Base-by-base conservation (phyloP, 1,284 basidiomycete genomes). In the Uromyces viciae-fabae region DNA sequence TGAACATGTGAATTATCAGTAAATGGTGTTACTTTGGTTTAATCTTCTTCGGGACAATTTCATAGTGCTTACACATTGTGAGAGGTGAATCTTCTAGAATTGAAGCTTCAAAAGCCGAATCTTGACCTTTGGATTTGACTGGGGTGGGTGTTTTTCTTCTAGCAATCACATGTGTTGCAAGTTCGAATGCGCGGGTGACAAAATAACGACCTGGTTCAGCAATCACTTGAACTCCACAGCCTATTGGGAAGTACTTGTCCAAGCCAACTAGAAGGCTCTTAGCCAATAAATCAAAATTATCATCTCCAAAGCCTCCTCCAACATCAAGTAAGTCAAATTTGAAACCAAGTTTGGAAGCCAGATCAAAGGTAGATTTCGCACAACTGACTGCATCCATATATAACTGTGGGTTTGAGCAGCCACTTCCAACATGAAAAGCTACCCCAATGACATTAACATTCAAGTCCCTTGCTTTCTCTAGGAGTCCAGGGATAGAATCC, bases 171-270 rank as follows among this genome's bases (percentile, higher is more conserved):
- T 95, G 95, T 64, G 93, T 91, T 38, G 95, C 96, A 22, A 99
- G 89, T 83, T 91, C 92, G 88, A 98, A 99, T 38, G 97, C 96
- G 14, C 90, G 91, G 78, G 93, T 90, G 52, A 99, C 97, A 85
- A 94, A 96, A 88, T 95, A 97, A 82, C 97, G 88, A 60, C 97
- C 97, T 3, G 97, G 97, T 88, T 99, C 97, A 28, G 94, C 96
- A 82, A 99, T 96, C 84, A 99, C 90, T 85, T 91, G 90, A 82
- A 99, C 87, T 3, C 90, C 89, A 64, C 92, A 90, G 40, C 84
- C 85, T 84, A 92, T 89, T n/a, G 95, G 94, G 87, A 99, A 99
- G 86, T 94, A 91, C 58, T 88, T 85, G 83, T 92, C 90, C 84
- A 99, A 90, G 22, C 93, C 92, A 62, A 89, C 88, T 49, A 88